Percentiles rank a stretch among this genome's conserved stretches.
phyloP scores from a whole-genome alignment of 805 yeast species.

The Candida berthetii region DNA sequence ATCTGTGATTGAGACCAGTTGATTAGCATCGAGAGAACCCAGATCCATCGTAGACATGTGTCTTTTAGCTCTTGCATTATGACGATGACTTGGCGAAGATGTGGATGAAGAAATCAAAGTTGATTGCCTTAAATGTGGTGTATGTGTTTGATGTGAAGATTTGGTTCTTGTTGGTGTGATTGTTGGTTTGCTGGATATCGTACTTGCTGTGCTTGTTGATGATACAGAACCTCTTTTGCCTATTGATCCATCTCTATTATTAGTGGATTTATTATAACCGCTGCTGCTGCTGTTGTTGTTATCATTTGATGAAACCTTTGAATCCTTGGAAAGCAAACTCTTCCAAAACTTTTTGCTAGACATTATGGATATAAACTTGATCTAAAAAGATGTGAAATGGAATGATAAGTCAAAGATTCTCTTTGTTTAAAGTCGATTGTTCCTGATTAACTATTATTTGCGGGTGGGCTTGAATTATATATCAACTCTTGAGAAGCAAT shows the following conservation, averaged over 20 bases:
- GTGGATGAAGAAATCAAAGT: not conserved
- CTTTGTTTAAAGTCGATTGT: too few relatives aligned
- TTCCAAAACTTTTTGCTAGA: not conserved
- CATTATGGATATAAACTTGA: not conserved
- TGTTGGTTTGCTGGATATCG: not conserved
- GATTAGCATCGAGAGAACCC: not conserved
- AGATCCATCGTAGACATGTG: conserved; percentile 11
- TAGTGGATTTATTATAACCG: not conserved
- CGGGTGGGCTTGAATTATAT: too few relatives aligned
- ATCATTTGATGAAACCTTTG: not conserved
- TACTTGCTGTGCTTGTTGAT: not conserved
- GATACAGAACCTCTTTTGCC: not conserved
- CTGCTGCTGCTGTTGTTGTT: not conserved
- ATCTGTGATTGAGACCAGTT: conserved; percentile 6
- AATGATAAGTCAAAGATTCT: too few relatives aligned
- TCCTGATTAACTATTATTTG: too few relatives aligned
- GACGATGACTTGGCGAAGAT: not conserved
- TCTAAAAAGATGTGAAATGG: too few relatives aligned
- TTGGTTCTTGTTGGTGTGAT: not conserved
- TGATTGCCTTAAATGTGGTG: not conserved
- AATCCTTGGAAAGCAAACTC: not conserved
- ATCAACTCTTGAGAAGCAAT: too few relatives aligned
- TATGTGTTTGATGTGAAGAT: not conserved
- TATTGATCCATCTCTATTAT: not conserved
- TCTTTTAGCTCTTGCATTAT: conserved; percentile 2